These are phyloP conservation scores for Alliaria petiolata DNA, from an alignment of 345 rosid genomes.

Conservation along the genomic window DNA sequence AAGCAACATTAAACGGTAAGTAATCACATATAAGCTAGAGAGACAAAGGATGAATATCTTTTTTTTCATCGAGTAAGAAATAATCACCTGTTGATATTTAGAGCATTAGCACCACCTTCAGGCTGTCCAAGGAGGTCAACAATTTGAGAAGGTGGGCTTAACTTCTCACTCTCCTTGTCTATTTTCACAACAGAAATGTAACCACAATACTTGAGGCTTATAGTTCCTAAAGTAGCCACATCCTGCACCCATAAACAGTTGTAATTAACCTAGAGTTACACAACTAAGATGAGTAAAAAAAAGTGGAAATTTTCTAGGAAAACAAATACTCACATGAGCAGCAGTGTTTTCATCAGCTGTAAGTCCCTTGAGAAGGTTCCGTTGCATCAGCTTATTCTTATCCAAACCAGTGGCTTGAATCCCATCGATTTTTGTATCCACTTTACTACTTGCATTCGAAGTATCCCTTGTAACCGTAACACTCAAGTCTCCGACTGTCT, in stretches of 20 bases:
- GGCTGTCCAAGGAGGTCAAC: slow-evolving; percentile 80
- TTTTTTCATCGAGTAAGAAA: not conserved
- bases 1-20: slow-evolving; percentile 13
- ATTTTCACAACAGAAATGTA: slow-evolving; percentile 76
- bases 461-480: slow-evolving; percentile 61
- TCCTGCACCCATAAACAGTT: slow-evolving; percentile 56
- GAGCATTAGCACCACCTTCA: slow-evolving; percentile 98
- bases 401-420: slow-evolving; percentile 59
- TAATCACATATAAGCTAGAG: not conserved
- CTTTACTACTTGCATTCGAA: slow-evolving; percentile 68
- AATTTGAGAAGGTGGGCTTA: slow-evolving; percentile 48
- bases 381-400: slow-evolving; percentile 54
- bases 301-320: slow-evolving; percentile 14
- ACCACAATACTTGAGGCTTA: slow-evolving; percentile 84
- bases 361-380: slow-evolving; percentile 92
- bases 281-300: not conserved
- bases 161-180: slow-evolving; percentile 46
- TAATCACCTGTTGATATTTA: slow-evolving; percentile 81
- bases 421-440: slow-evolving; percentile 94
- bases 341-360: slow-evolving; percentile 98
- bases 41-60: not conserved
- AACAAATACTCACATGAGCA: slow-evolving; percentile 68
- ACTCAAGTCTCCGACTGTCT: slow-evolving; percentile 72
- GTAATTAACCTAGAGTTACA: not conserved
- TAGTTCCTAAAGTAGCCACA: slow-evolving; percentile 67